phyloP scores from a whole-genome alignment of 1,284 basidiomycete genomes.

The Leucoagaricus sp. region DNA sequence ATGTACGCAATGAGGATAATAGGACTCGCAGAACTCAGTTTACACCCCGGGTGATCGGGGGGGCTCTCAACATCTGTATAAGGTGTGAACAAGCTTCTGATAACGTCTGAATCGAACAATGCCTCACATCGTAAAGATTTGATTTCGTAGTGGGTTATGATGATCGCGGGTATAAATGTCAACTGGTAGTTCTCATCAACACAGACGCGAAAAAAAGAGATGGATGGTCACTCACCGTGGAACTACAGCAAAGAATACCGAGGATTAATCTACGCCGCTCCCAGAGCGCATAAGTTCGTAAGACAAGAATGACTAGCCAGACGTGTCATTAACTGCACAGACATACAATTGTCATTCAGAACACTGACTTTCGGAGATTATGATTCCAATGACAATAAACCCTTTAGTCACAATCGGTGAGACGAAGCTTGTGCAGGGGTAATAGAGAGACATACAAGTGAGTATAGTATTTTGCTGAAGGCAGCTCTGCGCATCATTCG shows the following conservation, averaged over 20 bases:
- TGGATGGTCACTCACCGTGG: slow-evolving; percentile 22
- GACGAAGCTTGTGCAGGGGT: neutral
- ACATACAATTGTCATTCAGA: neutral
- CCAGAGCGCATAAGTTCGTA: slow-evolving; percentile 48
- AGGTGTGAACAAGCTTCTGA: too few species aligned
- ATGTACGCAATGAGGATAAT: slow-evolving; percentile 42
- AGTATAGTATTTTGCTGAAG: slow-evolving; percentile 27
- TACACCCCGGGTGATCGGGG: slow-evolving; percentile 29
- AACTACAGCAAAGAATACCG: slow-evolving; percentile 28
- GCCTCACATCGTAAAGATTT: slow-evolving; percentile 35
- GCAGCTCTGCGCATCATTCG: slow-evolving; percentile 26
- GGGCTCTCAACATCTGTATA: slow-evolving; percentile 19
- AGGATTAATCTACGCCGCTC: slow-evolving; percentile 35
- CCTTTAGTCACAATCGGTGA: slow-evolving; percentile 23
- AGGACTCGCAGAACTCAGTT: slow-evolving; percentile 30
- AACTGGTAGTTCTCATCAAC: slow-evolving; percentile 21
- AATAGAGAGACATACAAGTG: slow-evolving; percentile 28
- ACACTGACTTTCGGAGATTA: slow-evolving; percentile 37
- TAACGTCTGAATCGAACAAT: neutral
- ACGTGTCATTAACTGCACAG: neutral
- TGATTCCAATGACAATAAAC: slow-evolving; percentile 37
- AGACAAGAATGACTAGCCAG: slow-evolving; percentile 34
- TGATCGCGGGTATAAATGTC: slow-evolving; percentile 32
- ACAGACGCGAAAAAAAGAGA: neutral
- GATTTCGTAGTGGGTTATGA: slow-evolving; percentile 35